Percentiles rank a stretch among this genome's conserved stretches.
These are phyloP conservation scores for Rubus idaeus DNA, from an alignment of 306 rosid genomes.

Conservation along the genomic window DNA sequence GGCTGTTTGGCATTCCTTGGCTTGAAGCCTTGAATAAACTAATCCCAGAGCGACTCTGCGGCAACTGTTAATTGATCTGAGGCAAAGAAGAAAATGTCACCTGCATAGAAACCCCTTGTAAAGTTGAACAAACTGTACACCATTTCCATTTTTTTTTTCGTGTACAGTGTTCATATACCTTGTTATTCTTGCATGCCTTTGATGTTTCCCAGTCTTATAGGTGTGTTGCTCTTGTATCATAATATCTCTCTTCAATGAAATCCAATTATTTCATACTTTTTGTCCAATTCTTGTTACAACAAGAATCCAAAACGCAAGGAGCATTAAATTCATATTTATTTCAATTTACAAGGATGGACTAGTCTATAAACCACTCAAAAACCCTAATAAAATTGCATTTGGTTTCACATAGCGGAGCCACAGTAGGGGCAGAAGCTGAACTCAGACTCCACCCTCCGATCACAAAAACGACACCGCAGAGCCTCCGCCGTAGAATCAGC, in stretches of 20 bases:
- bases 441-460: slow-evolving; percentile 50
- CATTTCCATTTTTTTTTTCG: slow-evolving; percentile 1
- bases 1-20: slow-evolving; percentile 23
- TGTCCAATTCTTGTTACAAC: not conserved
- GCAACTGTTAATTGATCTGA: slow-evolving; percentile 51
- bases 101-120: slow-evolving; percentile 35
- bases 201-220: slow-evolving; percentile 16
- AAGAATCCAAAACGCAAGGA: not conserved
- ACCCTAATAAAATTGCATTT: not conserved
- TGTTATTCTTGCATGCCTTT: not conserved
- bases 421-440: slow-evolving; percentile 84
- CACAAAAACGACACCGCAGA: slow-evolving; percentile 62
- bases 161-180: slow-evolving; percentile 37
- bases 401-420: slow-evolving; percentile 54
- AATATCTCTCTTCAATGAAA: not conserved
- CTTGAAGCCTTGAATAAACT: slow-evolving; percentile 10
- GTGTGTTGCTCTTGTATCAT: not conserved
- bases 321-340: not conserved
- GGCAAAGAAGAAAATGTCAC: slow-evolving; percentile 29
- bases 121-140: slow-evolving; percentile 39
- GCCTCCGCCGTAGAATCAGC: slow-evolving; percentile 20
- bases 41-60: slow-evolving; percentile 32
- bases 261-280: not conserved
- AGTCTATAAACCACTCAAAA: too few species aligned
- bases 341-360: not conserved